Conservation (phyloP, 768 basidiomycete genomes). For the Guyanaporus albipodus region DNA sequence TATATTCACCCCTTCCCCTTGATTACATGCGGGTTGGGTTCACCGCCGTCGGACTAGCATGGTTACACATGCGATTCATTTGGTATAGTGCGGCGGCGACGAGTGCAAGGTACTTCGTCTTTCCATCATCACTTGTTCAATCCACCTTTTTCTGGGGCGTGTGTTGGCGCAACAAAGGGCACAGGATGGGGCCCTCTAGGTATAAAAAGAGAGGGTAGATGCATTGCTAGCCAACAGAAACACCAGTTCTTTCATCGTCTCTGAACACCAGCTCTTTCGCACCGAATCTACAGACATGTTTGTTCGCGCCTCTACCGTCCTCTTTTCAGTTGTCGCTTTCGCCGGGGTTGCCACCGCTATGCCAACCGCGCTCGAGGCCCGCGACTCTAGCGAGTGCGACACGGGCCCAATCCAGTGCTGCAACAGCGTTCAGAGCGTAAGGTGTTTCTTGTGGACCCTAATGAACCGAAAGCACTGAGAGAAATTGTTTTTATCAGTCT, state of each 20-base stretch:
- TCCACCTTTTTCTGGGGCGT: background rate
- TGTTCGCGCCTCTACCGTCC: background rate
- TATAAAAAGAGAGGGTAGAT: background rate
- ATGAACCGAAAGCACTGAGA: background rate
- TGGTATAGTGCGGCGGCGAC: too few species aligned
- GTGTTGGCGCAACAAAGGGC: background rate
- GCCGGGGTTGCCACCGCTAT: background rate
- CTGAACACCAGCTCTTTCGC: background rate
- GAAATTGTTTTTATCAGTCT: background rate
- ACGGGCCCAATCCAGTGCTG: constrained; percentile 32
- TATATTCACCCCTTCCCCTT: background rate
- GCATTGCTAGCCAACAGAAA: background rate
- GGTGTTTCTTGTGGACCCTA: background rate
- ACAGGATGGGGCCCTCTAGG: background rate
- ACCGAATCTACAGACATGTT: background rate
- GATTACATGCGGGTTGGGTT: background rate
- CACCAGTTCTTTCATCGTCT: background rate
- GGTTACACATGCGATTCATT: background rate
- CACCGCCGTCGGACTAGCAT: background rate
- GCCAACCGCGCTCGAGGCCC: constrained; percentile 1
- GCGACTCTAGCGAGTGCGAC: constrained; percentile 29
- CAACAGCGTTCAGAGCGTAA: background rate
- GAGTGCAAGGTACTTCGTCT: background rate
- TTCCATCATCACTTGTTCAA: background rate
- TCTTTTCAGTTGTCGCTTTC: constrained; percentile 6